Conservation (phyloP, 352 stramenopile genomes). For the Phytophthora sp. region DNA sequence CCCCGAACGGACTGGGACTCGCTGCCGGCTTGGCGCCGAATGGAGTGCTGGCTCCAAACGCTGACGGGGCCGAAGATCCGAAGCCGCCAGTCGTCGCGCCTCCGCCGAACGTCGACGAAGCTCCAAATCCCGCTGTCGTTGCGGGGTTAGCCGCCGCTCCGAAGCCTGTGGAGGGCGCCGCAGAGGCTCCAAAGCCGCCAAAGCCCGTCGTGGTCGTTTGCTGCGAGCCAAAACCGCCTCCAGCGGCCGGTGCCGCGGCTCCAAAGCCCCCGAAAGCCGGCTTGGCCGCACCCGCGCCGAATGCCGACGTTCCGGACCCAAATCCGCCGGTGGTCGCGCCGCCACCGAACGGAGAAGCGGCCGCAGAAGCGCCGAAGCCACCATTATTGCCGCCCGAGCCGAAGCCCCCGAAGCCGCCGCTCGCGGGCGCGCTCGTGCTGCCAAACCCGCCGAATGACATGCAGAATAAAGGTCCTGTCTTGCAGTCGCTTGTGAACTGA, state of each 20-base stretch:
- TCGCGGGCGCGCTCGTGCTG: slow-evolving; percentile 41
- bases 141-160: slow-evolving; percentile 35
- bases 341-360: slow-evolving; percentile 59
- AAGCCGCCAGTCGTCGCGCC: slow-evolving; percentile 34
- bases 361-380: slow-evolving; percentile 47
- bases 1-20: slow-evolving; percentile 71
- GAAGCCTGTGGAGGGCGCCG: slow-evolving; percentile 42
- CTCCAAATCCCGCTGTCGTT: slow-evolving; percentile 47
- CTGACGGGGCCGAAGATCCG: slow-evolving; percentile 35
- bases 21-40: slow-evolving; percentile 64
- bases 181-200: slow-evolving; percentile 39
- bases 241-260: slow-evolving; percentile 14
- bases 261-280: slow-evolving; percentile 51
- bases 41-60: slow-evolving; percentile 50
- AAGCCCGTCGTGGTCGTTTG: slow-evolving; percentile 43
- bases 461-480: slow-evolving; percentile 30
- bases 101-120: slow-evolving; percentile 37
- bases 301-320: slow-evolving; percentile 44
- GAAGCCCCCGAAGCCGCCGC: slow-evolving; percentile 57
- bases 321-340: slow-evolving; percentile 37
- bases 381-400: slow-evolving; percentile 35
- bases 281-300: slow-evolving; percentile 44
- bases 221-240: slow-evolving; percentile 29
- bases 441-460: slow-evolving; percentile 69
- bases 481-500: slow-evolving; percentile 7